Percentiles rank a stretch among this genome's conserved stretches.
Conservation (phyloP, 2,329 filamentous ascomycete genomes). For the Falciphora oryzae region DNA sequence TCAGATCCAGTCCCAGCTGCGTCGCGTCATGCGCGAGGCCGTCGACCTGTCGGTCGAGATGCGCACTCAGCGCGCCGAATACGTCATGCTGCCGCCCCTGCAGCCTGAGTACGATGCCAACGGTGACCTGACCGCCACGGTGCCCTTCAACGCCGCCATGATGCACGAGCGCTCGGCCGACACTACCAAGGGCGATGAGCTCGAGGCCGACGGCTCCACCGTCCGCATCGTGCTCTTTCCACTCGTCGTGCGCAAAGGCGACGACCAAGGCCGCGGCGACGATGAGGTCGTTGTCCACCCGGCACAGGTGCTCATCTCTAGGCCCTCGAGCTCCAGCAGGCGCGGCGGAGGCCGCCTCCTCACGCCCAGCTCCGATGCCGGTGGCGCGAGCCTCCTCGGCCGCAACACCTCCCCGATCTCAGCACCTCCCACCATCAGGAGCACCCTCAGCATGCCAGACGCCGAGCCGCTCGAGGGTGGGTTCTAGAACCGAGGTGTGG, state of each 20-base stretch:
- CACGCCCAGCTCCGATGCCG: constrained; percentile 47
- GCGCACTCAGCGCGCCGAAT: constrained; percentile 94
- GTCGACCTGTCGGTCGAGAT: constrained; percentile 93
- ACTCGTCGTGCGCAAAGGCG: constrained; percentile 90
- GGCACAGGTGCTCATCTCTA: constrained; percentile 82
- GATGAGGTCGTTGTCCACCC: constrained; percentile 95
- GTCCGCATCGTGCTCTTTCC: constrained; percentile 95
- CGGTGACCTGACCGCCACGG: constrained; percentile 80
- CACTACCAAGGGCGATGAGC: constrained; percentile 64
- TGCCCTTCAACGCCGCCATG: constrained; percentile 84
- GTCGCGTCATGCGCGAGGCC: constrained; percentile 80
- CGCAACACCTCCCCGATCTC: background rate
- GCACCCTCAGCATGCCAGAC: constrained; percentile 29
- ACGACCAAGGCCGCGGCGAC: constrained; percentile 80
- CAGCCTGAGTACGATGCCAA: constrained; percentile 93
- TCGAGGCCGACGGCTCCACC: constrained; percentile 68
- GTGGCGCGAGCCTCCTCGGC: constrained; percentile 29
- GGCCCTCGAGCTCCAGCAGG: constrained; percentile 27
- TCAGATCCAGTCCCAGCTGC: constrained; percentile 77
- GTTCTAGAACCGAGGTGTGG: constrained; percentile 18
- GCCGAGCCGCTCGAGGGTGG: constrained; percentile 23
- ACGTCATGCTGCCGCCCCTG: constrained; percentile 95
- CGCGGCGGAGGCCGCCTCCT: constrained; percentile 24
- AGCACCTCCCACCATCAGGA: constrained; percentile 25
- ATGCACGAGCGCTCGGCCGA: constrained; percentile 80